Base-by-base conservation (phyloP, 306 rosid genomes). In the Casuarina glauca region DNA sequence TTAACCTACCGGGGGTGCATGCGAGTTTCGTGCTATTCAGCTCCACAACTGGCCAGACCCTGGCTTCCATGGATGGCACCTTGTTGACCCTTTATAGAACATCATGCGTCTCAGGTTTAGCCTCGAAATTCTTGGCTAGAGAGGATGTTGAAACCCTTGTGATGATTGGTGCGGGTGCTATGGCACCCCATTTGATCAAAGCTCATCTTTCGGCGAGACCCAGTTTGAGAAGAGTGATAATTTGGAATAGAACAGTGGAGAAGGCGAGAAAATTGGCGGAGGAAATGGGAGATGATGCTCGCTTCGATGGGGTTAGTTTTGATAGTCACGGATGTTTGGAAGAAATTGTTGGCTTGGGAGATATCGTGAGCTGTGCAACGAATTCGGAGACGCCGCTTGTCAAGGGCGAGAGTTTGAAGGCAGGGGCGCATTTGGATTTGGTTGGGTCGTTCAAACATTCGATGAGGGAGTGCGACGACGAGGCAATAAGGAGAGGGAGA, bases 391-490 rank as follows among this genome's bases (percentile, higher is more conserved):
- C 48, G 46, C 75, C 95, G 0, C 87, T 95, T 77, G 97, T 92
- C 73, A 88, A 83, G 78, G 98, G 98, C 0, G 83, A 69, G 79
- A 81, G 58, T 84, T 79, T 94, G 81, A 92, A 92, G 76, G 45
- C 1, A 13, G 98, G 97, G 11, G 92, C 92, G 0, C 92, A 94
- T 80, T 74, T 92, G 86, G 96, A 94, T 81, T 83, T 92, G 93
- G 98, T 94, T 6, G 98, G 98, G 41, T 92, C 98, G 3, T 94
- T 94, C 86, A 88, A 81, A 84, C 92, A 52, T 66, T 83, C 91
- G 0, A 94, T 94, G 98, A 92, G 60, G 89, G 97, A 94, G 84
- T 94, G 98, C 32, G 97, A 95, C 50, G 97, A 92, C 73, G 90
- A 87, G 74, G 97, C 97, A 17, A 77, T 92, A 2, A 84, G 73